Base-by-base conservation (phyloP, 352 stramenopile species). In the Thalassiosira exigua region DNA sequence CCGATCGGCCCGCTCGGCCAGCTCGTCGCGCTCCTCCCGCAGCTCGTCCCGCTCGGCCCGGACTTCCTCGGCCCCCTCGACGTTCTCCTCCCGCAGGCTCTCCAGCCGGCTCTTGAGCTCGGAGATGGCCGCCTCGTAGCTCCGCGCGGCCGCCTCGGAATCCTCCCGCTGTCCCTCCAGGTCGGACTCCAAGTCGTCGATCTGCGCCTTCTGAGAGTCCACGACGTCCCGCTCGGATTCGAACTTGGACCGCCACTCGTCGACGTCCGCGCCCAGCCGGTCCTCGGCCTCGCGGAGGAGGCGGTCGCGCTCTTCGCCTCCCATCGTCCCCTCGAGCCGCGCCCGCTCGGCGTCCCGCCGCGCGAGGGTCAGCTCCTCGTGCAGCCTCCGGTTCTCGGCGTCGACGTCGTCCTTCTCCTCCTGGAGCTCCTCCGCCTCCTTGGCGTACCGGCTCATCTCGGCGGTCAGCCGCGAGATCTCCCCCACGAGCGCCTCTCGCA, bases 91-190 rank as follows among this genome's bases (percentile, higher is more conserved):
- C 41, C 70, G 52, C 41, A 72, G 53, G 7, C 22, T 39, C 22
- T 79, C 65, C 24, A 84, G 46, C 50, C 58, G 50, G 51, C 32
- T 60, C 67, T 79, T 75, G 19, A 84, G 46, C 30, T 84, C 75
- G 0, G 54, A 66, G 36, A 84, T 84, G 11, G 75, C 75, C 22
- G 69, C 61, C 52, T 84, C 69, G n/a, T 84, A 84, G 0, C 53
- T 73, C 14, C 42, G 24, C 17, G 75, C 75, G 1, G 75, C 75
- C 9, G 68, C 69, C 24, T 84, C 69, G 9, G 68, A 62, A 65
- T 84, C 75, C 22, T 78, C 62, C 48, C 64, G 59, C 19, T 69
- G 57, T 12, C 44, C 52, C 29, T 76, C 68, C 29, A 84, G 52
- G 39, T 84, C 69, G 14, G 48, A 60, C 53, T 68, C 57, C 1